Evolutionary conservation across 768 basidiomycete genomes (phyloP).

Genomic region (Crassisporium funariophilum): DNA sequence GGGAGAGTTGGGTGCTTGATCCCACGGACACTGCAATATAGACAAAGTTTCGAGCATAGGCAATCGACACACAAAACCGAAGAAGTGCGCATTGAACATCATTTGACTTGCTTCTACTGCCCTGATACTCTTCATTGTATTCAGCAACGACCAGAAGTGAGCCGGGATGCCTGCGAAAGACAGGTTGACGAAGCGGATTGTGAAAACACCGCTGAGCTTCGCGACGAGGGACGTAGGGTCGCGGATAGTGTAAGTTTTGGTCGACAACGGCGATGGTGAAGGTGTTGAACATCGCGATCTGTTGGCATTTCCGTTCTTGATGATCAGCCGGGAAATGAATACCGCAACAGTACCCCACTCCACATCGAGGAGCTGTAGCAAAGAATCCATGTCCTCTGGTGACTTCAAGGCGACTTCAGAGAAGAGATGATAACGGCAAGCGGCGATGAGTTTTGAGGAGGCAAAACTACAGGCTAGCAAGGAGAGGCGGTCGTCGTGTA

Average conservation of each 20-base stretch:
- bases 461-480: constrained; percentile 33
- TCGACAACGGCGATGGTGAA: background rate
- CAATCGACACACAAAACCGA: constrained; percentile 29
- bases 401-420: constrained; percentile 27
- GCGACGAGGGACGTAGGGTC: background rate
- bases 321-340: constrained; percentile 23
- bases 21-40: no score
- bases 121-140: constrained; percentile 27
- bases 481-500: constrained; percentile 27
- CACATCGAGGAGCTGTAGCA: constrained; percentile 27
- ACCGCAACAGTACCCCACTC: constrained; percentile 30
- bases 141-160: constrained; percentile 28
- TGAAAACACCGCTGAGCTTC: constrained; percentile 15
- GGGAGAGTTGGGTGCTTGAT: no score
- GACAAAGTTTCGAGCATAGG: constrained; percentile 28
- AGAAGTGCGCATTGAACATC: constrained; percentile 24
- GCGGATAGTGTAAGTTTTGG: constrained; percentile 15
- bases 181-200: constrained; percentile 27
- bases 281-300: background rate
- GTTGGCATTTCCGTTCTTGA: constrained; percentile 11
- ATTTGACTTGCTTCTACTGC: constrained; percentile 28
- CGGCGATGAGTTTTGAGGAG: constrained; percentile 26
- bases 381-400: constrained; percentile 26
- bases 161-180: constrained; percentile 26
- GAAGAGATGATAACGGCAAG: constrained; percentile 33